Percentiles rank a stretch among this genome's conserved stretches.
Evolutionary conservation across 495 filamentous ascomycete species (phyloP).

Genomic region (Stereocaulon alpinum): DNA sequence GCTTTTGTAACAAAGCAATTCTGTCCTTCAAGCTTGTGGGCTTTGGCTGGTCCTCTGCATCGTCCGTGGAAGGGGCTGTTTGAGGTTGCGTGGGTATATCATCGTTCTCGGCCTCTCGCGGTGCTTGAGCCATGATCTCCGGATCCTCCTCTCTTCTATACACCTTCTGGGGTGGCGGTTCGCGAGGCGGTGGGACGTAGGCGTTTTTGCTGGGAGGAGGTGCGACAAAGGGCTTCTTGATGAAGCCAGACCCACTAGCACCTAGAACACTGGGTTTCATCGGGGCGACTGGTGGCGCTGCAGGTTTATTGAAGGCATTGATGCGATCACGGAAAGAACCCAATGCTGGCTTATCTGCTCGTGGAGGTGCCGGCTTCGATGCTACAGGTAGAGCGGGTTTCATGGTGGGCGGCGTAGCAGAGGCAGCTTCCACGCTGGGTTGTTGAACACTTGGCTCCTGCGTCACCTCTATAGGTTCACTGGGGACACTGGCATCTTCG

Average conservation of each 20-base stretch:
- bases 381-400: conserved; percentile 22
- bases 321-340: conserved; percentile 90
- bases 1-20: conserved; percentile 86
- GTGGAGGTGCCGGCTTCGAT: conserved; percentile 40
- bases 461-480: background rate
- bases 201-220: conserved; percentile 90
- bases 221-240: conserved; percentile 98
- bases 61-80: conserved; percentile 43
- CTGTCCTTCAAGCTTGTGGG: conserved; percentile 87
- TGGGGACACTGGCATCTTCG: background rate
- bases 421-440: background rate
- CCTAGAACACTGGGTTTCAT: conserved; percentile 65
- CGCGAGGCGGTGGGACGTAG: conserved; percentile 65
- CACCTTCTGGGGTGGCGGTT: conserved; percentile 56
- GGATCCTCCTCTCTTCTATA: conserved; percentile 88
- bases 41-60: conserved; percentile 67
- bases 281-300: conserved; percentile 74
- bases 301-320: conserved; percentile 88
- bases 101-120: conserved; percentile 43
- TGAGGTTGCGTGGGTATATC: conserved; percentile 51
- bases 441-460: background rate
- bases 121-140: conserved; percentile 54
- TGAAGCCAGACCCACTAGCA: conserved; percentile 53
- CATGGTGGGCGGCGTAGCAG: conserved; percentile 2
- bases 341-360: conserved; percentile 63